Evolutionary conservation across 768 basidiomycete genomes (phyloP).

Genomic region (Galerina marginata): DNA sequence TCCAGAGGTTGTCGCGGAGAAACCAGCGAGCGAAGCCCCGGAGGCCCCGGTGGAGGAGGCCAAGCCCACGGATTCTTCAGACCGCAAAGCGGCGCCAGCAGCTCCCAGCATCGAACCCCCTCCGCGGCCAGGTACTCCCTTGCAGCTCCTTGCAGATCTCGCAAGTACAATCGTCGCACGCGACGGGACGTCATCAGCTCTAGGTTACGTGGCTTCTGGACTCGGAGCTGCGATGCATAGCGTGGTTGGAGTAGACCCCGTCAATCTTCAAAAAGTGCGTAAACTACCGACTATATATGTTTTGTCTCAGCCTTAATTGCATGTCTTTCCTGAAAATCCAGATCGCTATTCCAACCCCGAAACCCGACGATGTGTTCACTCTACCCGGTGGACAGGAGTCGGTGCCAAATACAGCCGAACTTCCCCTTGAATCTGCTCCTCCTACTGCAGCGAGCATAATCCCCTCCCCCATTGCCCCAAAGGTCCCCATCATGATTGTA

Average conservation of each 20-base stretch:
- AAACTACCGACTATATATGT: constrained; percentile 3
- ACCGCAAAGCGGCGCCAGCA: constrained; percentile 8
- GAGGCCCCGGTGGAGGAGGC: constrained; percentile 14
- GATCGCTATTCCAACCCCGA: constrained; percentile 38
- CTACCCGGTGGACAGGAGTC: constrained; percentile 22
- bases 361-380: constrained; percentile 25
- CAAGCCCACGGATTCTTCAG: constrained; percentile 15
- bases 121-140: constrained; percentile 26
- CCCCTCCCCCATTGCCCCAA: constrained; percentile 30
- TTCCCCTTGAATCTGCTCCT: constrained; percentile 17
- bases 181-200: constrained; percentile 43
- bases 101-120: constrained; percentile 8
- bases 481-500: constrained; percentile 42
- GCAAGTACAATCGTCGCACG: constrained; percentile 42
- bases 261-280: constrained; percentile 40
- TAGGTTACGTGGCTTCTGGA: constrained; percentile 45
- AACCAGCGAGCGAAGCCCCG: constrained; percentile 12
- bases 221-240: constrained; percentile 43
- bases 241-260: constrained; percentile 46
- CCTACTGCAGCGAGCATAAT: constrained; percentile 2
- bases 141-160: constrained; percentile 40
- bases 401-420: constrained; percentile 17
- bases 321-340: constrained; percentile 11
- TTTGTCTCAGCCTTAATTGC: constrained; percentile 6
- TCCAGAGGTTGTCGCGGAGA: constrained; percentile 4